Conservation (phyloP, 805 yeast species). For the Ogataea nakhonphanomensis region DNA sequence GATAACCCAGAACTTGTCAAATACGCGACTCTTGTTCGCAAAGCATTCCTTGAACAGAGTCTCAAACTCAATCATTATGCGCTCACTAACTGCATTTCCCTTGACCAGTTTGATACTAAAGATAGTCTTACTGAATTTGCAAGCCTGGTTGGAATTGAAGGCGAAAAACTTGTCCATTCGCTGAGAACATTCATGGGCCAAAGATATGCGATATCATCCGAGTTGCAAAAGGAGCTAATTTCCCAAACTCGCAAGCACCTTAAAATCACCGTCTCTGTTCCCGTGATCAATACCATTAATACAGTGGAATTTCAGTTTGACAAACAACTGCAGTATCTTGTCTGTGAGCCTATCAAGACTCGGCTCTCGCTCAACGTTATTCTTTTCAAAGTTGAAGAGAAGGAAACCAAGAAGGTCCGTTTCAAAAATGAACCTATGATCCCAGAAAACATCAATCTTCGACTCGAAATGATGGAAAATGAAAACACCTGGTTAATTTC, state of each 20-base stretch:
- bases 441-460: slow-evolving; percentile 19
- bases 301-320: slow-evolving; percentile 46
- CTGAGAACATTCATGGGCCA: slow-evolving; percentile 15
- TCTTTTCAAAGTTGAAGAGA: slow-evolving; percentile 19
- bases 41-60: slow-evolving; percentile 19
- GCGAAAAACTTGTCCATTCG: slow-evolving; percentile 7
- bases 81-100: slow-evolving; percentile 19
- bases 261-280: slow-evolving; percentile 57
- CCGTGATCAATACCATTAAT: slow-evolving; percentile 58
- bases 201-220: slow-evolving; percentile 7
- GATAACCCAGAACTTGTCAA: slow-evolving; percentile 13
- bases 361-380: slow-evolving; percentile 36
- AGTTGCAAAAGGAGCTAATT: slow-evolving; percentile 2
- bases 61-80: slow-evolving; percentile 31
- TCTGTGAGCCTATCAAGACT: slow-evolving; percentile 61
- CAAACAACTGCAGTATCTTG: slow-evolving; percentile 42
- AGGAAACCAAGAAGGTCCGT: slow-evolving; percentile 29
- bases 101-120: slow-evolving; percentile 12
- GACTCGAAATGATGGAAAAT: slow-evolving; percentile 25
- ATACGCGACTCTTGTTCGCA: slow-evolving; percentile 23
- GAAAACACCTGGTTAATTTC: slow-evolving; percentile 76
- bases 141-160: slow-evolving; percentile 15
- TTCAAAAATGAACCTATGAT: slow-evolving; percentile 23
- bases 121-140: slow-evolving; percentile 8
- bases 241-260: slow-evolving; percentile 17